Evolutionary conservation across 257 asterid genomes (phyloP).

Genomic region (Fraxinus anomala): DNA sequence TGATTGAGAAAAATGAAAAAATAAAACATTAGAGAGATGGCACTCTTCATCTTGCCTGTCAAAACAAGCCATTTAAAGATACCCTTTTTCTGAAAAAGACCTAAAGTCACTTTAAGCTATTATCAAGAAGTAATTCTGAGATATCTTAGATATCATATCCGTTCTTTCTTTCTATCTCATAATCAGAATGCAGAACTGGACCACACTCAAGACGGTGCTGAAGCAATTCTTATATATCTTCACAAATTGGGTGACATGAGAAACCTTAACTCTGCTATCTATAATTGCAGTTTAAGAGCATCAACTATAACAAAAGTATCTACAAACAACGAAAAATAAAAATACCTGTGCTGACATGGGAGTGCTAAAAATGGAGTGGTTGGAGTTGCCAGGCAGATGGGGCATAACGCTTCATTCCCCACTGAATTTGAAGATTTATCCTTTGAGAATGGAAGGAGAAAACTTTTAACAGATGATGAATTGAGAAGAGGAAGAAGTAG

Average conservation of each 20-base stretch:
- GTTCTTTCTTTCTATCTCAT: not conserved
- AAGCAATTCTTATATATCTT: not conserved
- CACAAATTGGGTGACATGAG: not conserved
- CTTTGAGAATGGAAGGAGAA: constrained; percentile 80
- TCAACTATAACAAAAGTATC: not conserved
- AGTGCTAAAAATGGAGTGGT: constrained; percentile 85
- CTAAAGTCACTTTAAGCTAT: not conserved
- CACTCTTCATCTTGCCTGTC: not conserved
- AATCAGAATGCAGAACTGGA: not conserved
- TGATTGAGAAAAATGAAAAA: no score
- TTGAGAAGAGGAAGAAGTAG: constrained; percentile 92
- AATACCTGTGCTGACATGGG: constrained; percentile 94
- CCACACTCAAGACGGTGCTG: not conserved
- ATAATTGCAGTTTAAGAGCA: constrained; percentile 2
- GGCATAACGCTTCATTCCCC: constrained; percentile 71
- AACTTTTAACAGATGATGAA: constrained; percentile 75
- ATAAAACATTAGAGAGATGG: not conserved
- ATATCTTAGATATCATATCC: not conserved
- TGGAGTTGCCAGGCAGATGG: constrained; percentile 81
- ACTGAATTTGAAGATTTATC: constrained; percentile 69
- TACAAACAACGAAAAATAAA: not conserved
- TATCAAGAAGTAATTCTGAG: not conserved
- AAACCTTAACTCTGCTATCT: not conserved
- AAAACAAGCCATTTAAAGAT: not conserved
- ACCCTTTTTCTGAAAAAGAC: not conserved